Evolutionary conservation across 441 rosid genomes (phyloP), one percentile per base, ranked within the genome.

Genomic region (Breynia disticha): DNA sequence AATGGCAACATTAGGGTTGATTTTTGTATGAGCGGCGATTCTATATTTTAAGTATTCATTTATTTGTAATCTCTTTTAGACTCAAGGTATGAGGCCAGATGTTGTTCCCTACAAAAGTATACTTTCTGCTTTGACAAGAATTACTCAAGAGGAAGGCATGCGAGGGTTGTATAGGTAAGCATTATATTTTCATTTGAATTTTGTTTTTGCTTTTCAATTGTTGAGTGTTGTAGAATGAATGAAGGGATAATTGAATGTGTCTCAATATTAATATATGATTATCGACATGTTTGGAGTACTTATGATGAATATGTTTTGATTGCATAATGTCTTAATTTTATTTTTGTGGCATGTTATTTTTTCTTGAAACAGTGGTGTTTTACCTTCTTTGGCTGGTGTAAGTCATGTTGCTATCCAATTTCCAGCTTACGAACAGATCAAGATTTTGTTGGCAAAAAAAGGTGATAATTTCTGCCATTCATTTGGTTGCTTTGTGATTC

Each of bases 391-490:
- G 63, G 90, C 87, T 1, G 98, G 96, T 47, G 66, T 86, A 63
- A 87, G 87, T 72, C 98, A 91, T 54, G 98, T 88, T 48, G 98
- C 95, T 0, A 88, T 91, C 63, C 98, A 91, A 67, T 88, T 91
- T 77, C 95, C 97, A 11, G 91, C 86, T 22, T 88, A 88, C 42
- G 97, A 91, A 71, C 78, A 81, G 78, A 82, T 88, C 16, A 91
- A 91, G 67, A 65, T 39, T 43, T 82, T 77, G 62, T 76, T 88
- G 74, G 97, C 98, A n/a, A 55, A 70, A 35, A 84, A 64, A 50
- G 79, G 97, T 86, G 81, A 74, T 35, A 38, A 20, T 62, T 57
- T 19, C 21, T 0, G 39, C 19, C 48, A 15, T 16, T 44, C 21
- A 5, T 11, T 50, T 38, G 14, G 19, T 41, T 19, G 5, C 13